Evolutionary conservation across 1,284 basidiomycete species (phyloP), one percentile per base, ranked within the genome.

Genomic region (Puccinia hordei): DNA sequence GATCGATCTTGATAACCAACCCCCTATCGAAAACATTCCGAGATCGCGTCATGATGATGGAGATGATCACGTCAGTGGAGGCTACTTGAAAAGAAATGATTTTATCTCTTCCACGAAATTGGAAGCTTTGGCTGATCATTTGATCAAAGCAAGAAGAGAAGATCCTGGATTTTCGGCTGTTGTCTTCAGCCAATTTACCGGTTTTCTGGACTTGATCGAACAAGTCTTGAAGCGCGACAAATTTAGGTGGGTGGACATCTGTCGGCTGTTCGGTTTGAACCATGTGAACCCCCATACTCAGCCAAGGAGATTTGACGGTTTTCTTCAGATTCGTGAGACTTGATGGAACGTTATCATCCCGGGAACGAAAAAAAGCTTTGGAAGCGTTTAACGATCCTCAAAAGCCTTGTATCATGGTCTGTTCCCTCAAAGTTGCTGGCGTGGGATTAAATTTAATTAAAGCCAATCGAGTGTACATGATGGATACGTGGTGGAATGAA

Each of bases 381-480:
- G 87, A 90, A 35, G 90, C 91, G 0, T 89, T 99, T 82, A 95
- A 82, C 89, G 89, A 89, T 51, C 90, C 90, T 81, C 90, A 92
- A 0, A 90, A 92, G 83, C 92, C 92, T 85, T 93, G 98, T 86
- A 89, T 99, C 17, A 86, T 98, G 66, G 90, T 98, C 68, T 89
- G 98, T 81, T 96, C 93, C 84, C 87, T 98, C 84, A 94, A 95
- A 85, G 96, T 95, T 0, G 95, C 95, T 24, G 95, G 96, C 12
- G 95, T 98, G 6, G 95, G 96, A 9, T 73, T 86, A 15, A 86
- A 86, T 69, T 53, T 80, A 9, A 55, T 73, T 24, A 80, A 80
- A 51, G 77, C 77, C 19, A 80, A 80, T 80, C 77, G 77, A 8
- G 77, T 80, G 2, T 80, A 72, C 55, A 72, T 80, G 69, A 80